Percentiles rank a stretch among this genome's conserved stretches.
phyloP scores from a whole-genome alignment of 371 early-diverging fungal species.

The Mucor lusitanicus region DNA sequence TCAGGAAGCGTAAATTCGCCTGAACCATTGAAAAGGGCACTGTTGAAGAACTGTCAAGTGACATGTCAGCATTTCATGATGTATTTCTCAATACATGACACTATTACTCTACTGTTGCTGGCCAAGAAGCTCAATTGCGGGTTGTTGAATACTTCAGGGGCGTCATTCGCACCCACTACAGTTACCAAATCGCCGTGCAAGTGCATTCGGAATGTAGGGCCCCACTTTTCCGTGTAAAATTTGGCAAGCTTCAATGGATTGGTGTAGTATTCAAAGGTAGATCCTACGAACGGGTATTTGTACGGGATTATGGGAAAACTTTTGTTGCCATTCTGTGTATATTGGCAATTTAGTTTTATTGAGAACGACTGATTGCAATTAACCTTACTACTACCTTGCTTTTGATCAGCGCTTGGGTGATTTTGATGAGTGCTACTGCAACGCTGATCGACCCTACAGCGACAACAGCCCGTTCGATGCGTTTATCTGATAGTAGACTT shows the following conservation, averaged over 20 bases:
- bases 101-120: slow-evolving; percentile 21
- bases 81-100: not conserved
- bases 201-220: slow-evolving; percentile 30
- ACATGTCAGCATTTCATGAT: not conserved
- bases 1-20: slow-evolving; percentile 5
- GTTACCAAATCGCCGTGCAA: slow-evolving; percentile 27
- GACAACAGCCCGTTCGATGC: not conserved
- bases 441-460: not conserved
- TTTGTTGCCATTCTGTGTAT: not conserved
- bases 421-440: not conserved
- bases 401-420: not conserved
- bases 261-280: slow-evolving; percentile 19
- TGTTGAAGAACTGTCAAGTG: not conserved
- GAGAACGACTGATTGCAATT: not conserved
- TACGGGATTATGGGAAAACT: slow-evolving; percentile 25
- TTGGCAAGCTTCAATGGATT: slow-evolving; percentile 25
- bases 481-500: not conserved
- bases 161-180: slow-evolving; percentile 26
- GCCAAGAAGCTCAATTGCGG: slow-evolving; percentile 25
- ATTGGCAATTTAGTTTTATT: not conserved
- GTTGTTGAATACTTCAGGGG: slow-evolving; percentile 25
- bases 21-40: not conserved
- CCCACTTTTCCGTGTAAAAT: slow-evolving; percentile 24
- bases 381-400: not conserved
- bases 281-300: slow-evolving; percentile 22